Evolutionary conservation across 2,329 filamentous ascomycete species (phyloP).

Genomic region (Metarhizium guizhouense): DNA sequence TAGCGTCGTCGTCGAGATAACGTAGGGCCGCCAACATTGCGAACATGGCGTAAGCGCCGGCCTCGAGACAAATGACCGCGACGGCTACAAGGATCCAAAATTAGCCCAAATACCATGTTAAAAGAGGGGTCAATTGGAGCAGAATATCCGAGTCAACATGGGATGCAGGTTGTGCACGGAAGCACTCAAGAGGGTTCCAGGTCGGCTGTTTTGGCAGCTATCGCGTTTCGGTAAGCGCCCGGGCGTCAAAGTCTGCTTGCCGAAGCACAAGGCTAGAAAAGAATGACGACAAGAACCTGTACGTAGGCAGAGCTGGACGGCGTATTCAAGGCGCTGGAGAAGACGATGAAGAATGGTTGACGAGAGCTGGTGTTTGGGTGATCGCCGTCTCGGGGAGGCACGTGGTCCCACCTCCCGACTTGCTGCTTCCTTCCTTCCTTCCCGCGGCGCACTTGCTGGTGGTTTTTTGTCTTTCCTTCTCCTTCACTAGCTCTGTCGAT

Average conservation of each 20-base stretch:
- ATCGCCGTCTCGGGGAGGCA: neutral
- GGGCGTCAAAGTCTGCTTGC: neutral
- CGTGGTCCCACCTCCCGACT: neutral
- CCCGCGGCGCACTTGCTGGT: too few species aligned
- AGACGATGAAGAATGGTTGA: neutral
- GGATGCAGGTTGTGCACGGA: neutral
- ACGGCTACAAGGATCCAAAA: slow-evolving; percentile 5
- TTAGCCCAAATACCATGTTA: slow-evolving; percentile 9
- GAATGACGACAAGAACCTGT: too few species aligned
- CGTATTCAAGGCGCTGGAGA: neutral
- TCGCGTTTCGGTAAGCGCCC: slow-evolving; percentile 3
- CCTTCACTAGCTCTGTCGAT: too few species aligned
- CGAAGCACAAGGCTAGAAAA: too few species aligned
- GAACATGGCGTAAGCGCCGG: slow-evolving; percentile 10
- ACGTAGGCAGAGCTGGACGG: neutral
- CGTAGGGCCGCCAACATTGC: neutral
- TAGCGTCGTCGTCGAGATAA: neutral
- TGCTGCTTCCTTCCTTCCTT: too few species aligned
- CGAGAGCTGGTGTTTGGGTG: neutral
- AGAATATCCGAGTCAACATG: neutral
- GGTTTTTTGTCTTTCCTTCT: too few species aligned
- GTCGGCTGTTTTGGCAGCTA: neutral
- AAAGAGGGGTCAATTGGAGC: slow-evolving; percentile 10
- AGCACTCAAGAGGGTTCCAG: neutral
- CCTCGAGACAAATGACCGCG: neutral